Conservation (phyloP, 164 flowering plant genomes). For the Liriodendron chinense region DNA sequence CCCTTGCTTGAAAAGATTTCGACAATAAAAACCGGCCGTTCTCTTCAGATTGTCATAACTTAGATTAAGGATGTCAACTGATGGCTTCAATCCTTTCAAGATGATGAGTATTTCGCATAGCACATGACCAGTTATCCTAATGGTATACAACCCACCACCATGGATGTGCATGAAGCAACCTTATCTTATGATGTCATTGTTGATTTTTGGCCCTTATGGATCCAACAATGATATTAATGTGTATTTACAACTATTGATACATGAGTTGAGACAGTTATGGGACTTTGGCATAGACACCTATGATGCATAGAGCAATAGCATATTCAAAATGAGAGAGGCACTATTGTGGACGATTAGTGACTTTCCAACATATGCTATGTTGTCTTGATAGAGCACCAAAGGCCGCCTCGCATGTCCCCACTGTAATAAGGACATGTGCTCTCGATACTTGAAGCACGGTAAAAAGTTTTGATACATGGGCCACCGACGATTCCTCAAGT, state of each 20-base stretch:
- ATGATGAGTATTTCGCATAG: neutral
- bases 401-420: constrained; percentile 15
- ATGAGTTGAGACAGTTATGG: neutral
- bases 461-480: constrained; percentile 11
- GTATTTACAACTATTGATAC: neutral
- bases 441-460: neutral
- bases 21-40: neutral
- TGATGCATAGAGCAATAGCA: constrained; percentile 6
- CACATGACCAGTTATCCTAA: neutral
- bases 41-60: no score
- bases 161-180: neutral
- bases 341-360: constrained; percentile 31
- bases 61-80: neutral
- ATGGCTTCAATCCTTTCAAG: constrained; percentile 19
- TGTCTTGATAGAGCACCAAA: constrained; percentile 19
- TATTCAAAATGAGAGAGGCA: constrained; percentile 11
- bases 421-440: constrained; percentile 7
- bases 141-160: neutral
- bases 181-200: constrained; percentile 15
- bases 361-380: constrained; percentile 23
- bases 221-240: constrained; percentile 4
- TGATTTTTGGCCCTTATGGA: constrained; percentile 14
- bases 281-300: neutral
- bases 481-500: constrained; percentile 8
- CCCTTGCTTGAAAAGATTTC: no score